Evolutionary conservation across 2,329 filamentous ascomycete species (phyloP).

Genomic region (Trichoderma atroviride): DNA sequence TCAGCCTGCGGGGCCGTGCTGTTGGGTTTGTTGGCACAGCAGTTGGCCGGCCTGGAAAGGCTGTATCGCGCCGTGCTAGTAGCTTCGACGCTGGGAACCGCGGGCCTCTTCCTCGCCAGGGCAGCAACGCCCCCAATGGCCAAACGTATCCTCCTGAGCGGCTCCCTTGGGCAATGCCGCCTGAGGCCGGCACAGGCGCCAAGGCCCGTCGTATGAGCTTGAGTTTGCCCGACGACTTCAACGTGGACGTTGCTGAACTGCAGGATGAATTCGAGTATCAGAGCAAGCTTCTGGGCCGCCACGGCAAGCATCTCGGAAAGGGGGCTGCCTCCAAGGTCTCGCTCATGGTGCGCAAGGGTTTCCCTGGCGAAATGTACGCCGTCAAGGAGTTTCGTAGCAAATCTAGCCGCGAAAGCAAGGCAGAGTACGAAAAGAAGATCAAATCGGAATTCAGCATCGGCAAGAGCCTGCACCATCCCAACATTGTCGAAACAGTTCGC

Average conservation of each 20-base stretch:
- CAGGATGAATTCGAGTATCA: conserved; percentile 70
- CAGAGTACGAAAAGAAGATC: conserved; percentile 85
- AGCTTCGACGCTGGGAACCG: conserved; percentile 51
- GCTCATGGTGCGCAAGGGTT: conserved; percentile 74
- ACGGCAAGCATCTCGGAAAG: conserved; percentile 76
- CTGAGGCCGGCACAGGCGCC: conserved; percentile 71
- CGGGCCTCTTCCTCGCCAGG: conserved; percentile 31
- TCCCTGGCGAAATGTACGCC: conserved; percentile 68
- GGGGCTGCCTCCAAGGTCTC: conserved; percentile 82
- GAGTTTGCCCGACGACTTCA: conserved; percentile 73
- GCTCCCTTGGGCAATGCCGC: conserved; percentile 61
- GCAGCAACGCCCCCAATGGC: conserved; percentile 29
- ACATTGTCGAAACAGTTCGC: conserved; percentile 79
- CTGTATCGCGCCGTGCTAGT: conserved; percentile 45
- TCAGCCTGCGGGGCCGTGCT: conserved; percentile 51
- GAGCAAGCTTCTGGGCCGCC: conserved; percentile 70
- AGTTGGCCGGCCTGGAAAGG: conserved; percentile 32
- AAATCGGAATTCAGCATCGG: conserved; percentile 89
- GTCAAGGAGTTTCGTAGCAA: conserved; percentile 86
- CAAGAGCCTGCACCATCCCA: conserved; percentile 82
- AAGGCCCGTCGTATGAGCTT: conserved; percentile 79
- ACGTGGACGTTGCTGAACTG: conserved; percentile 70
- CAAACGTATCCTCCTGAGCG: conserved; percentile 45
- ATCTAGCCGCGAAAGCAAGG: conserved; percentile 66
- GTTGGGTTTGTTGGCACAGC: conserved; percentile 50